Base-by-base conservation (phyloP, 2,329 filamentous ascomycete genomes). In the Ramularia endophylla region DNA sequence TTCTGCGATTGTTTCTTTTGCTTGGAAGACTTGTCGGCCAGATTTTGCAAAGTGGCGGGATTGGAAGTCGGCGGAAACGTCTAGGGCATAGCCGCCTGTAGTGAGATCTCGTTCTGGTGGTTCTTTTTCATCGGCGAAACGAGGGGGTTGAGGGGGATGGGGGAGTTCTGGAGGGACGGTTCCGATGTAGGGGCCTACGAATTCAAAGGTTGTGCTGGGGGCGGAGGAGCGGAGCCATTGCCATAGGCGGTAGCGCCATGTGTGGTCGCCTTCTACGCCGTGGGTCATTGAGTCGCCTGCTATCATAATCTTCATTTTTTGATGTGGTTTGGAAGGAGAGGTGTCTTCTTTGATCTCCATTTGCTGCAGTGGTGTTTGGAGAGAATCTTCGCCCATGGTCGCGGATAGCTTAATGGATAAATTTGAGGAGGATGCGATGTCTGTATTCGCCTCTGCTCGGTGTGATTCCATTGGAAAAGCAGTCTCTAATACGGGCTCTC, bases 191-290 rank as follows among this genome's bases (percentile, higher is more conserved):
- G 63, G 65, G 8, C 66, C 66, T 4, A 53, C 50, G 16, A 51
- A 51, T 9, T 62, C 60, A 36, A 66, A 64, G 9, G 51, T 36
- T 8, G 59, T 50, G 30, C 45, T 20, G 22, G 60, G 38, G 4
- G 39, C 22, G 17, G 61, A 44, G 11, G 36, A 28, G 2, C 45
- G 45, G 37, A 68, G 57, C 66, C 66, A 70, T 35, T 68, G 41
- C 58, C 61, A 67, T 9, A 70, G 47, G 4, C 65, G 58, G 37
- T 64, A 70, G 7, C 67, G 58, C 67, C 67, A 70, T 8, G 66
- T 70, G 38, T 56, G 65, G 45, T 69, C 66, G 20, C 62, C 65
- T 41, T 69, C 64, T 17, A 46, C 32, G 22, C 51, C 53, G 16
- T 54, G 51, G 17, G 51, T 54, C 20, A 56, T 56, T 19, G 45